Conservation (phyloP, 306 rosid genomes). For the Medicago arabica region DNA sequence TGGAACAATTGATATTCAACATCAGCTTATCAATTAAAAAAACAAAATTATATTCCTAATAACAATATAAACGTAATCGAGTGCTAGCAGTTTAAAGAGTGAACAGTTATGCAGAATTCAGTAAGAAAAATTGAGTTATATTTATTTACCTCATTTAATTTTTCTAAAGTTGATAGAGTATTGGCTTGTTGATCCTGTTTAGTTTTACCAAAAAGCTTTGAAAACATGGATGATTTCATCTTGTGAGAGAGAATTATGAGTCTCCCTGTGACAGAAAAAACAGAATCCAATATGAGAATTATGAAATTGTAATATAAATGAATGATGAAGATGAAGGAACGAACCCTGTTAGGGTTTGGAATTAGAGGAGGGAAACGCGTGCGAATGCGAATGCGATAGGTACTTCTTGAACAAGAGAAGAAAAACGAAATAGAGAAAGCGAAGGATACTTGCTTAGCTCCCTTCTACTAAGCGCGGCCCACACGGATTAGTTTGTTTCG, state of each 20-base stretch:
- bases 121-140: background rate
- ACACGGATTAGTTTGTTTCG: no score
- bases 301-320: background rate
- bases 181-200: conserved; percentile 56
- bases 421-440: no score
- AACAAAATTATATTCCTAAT: background rate
- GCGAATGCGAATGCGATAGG: no score
- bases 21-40: conserved; percentile 3
- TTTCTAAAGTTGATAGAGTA: conserved; percentile 79
- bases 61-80: background rate
- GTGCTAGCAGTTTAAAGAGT: conserved; percentile 8
- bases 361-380: background rate
- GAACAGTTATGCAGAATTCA: conserved; percentile 8
- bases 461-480: no score
- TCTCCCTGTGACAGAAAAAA: conserved; percentile 18
- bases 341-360: conserved; percentile 39
- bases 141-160: conserved; percentile 74
- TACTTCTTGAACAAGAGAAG: no score
- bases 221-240: conserved; percentile 63
- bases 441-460: no score
- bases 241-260: background rate
- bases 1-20: background rate
- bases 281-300: background rate
- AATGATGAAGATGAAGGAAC: background rate
- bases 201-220: conserved; percentile 83